Conservation (phyloP, 306 rosid species). For the Dryas alaskensis region DNA sequence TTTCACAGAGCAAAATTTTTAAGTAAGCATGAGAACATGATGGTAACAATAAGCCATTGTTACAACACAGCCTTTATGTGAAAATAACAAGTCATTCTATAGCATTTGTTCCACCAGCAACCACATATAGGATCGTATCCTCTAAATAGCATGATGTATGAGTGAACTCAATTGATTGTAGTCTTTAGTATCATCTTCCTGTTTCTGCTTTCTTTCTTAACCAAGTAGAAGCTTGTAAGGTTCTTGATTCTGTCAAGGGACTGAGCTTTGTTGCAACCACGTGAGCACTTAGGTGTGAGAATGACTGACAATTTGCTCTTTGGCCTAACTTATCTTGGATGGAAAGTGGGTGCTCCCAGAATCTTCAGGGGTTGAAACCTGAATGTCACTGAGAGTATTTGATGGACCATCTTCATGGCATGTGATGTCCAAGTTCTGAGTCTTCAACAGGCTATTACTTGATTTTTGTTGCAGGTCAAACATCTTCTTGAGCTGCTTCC, state of each 20-base stretch:
- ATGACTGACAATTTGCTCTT: not conserved
- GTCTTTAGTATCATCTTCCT: not conserved
- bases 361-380: conserved; percentile 14
- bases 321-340: conserved; percentile 35
- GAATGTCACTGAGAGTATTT: conserved; percentile 13
- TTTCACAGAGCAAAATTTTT: not conserved
- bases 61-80: not conserved
- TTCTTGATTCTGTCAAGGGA: not conserved
- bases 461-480: conserved; percentile 38
- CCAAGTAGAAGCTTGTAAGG: not conserved
- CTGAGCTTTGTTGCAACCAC: not conserved
- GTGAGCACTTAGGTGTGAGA: not conserved
- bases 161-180: no score
- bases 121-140: not conserved
- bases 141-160: not conserved
- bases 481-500: conserved; percentile 45
- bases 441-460: conserved; percentile 18
- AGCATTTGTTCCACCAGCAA: no score
- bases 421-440: conserved; percentile 17
- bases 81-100: not conserved
- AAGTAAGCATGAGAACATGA: not conserved
- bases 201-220: not conserved
- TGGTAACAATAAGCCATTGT: not conserved
- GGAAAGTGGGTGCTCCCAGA: conserved; percentile 25
- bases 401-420: conserved; percentile 19